Percentiles rank a stretch among this genome's conserved stretches.
phyloP scores from a whole-genome alignment of 1,139 yeast genomes.

The Geotrichum cucujoidarum region DNA sequence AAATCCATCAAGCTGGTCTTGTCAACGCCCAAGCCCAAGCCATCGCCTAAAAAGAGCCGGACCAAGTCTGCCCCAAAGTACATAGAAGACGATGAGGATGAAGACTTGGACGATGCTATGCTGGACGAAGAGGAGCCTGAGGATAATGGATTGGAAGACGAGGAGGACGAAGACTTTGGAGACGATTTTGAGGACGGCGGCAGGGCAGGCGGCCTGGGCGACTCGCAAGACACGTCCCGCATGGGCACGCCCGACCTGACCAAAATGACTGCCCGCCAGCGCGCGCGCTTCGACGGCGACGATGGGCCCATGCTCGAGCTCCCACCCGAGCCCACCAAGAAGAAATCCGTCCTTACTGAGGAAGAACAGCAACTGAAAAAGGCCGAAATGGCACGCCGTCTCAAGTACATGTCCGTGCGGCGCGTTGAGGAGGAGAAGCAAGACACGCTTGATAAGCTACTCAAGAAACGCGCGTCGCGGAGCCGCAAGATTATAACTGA shows the following conservation, averaged over 20 bases:
- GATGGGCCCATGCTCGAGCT: slow-evolving; percentile 28
- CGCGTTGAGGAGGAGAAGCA: slow-evolving; percentile 87
- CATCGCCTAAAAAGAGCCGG: slow-evolving; percentile 16
- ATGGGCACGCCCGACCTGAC: slow-evolving; percentile 34
- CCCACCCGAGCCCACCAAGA: slow-evolving; percentile 32
- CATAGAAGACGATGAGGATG: slow-evolving; percentile 23
- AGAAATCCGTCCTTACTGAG: slow-evolving; percentile 59
- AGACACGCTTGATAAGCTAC: slow-evolving; percentile 79
- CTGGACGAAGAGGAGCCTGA: slow-evolving; percentile 26
- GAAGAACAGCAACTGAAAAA: slow-evolving; percentile 78
- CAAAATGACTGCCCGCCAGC: slow-evolving; percentile 41
- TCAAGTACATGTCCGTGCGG: slow-evolving; percentile 80
- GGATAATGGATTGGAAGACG: slow-evolving; percentile 20
- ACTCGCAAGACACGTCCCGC: slow-evolving; percentile 28
- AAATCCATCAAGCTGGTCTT: slow-evolving; percentile 15
- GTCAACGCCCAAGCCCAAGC: slow-evolving; percentile 11
- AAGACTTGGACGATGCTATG: slow-evolving; percentile 22
- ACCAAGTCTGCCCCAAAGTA: slow-evolving; percentile 22
- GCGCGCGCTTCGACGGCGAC: slow-evolving; percentile 35
- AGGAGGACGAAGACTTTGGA: slow-evolving; percentile 27
- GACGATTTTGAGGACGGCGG: slow-evolving; percentile 29
- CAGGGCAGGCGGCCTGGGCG: slow-evolving; percentile 20
- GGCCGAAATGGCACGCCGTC: slow-evolving; percentile 83
- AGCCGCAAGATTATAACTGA: slow-evolving; percentile 31
- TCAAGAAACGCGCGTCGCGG: slow-evolving; percentile 70